Evolutionary conservation across 306 rosid genomes (phyloP).

Genomic region (cucumber (Cucumis sativus)): DNA sequence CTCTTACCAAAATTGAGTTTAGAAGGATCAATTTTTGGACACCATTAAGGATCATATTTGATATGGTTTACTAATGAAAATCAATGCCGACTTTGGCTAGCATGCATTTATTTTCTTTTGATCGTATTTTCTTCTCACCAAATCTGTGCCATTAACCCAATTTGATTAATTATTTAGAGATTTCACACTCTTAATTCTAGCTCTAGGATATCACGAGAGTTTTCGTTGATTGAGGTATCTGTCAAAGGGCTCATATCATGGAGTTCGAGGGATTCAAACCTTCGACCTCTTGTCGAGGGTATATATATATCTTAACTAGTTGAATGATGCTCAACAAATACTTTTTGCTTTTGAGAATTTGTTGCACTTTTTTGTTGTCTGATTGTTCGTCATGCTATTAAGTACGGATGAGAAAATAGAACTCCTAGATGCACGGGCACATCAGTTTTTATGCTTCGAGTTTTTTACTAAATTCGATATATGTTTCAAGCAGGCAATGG

Average conservation of each 20-base stretch:
- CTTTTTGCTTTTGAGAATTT: neutral
- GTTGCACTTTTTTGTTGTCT: neutral
- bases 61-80: neutral
- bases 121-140: neutral
- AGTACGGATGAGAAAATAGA: neutral
- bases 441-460: neutral
- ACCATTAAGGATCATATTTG: neutral
- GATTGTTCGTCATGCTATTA: neutral
- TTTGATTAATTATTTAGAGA: neutral
- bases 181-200: neutral
- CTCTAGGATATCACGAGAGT: neutral
- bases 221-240: neutral
- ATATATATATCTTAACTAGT: no score
- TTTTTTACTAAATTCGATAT: neutral
- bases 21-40: neutral
- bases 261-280: neutral
- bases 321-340: neutral
- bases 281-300: neutral
- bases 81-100: neutral
- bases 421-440: neutral
- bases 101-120: neutral
- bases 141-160: neutral
- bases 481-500: conserved; percentile 29
- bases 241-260: neutral
- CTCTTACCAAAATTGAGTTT: neutral